A percentile compares a stretch with the other conserved stretches of the same genome.
These are phyloP conservation scores for Parastagonospora avenae DNA, from an alignment of 2,329 filamentous ascomycete genomes.

Conservation along the genomic window DNA sequence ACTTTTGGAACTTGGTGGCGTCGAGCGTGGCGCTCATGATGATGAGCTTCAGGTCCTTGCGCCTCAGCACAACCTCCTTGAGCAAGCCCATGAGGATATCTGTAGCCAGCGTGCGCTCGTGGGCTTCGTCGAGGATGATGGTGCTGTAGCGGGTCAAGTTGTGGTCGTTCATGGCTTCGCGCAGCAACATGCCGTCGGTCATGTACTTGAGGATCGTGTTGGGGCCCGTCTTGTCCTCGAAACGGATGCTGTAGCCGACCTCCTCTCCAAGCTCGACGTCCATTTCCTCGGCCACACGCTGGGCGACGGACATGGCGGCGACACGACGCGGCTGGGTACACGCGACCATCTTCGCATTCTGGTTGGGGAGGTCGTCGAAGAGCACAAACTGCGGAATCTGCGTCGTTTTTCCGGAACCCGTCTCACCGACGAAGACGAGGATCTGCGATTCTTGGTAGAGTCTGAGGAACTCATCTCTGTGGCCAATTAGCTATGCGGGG, in stretches of 20 bases:
- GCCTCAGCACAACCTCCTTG: slow-evolving; percentile 87
- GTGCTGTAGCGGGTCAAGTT: slow-evolving; percentile 89
- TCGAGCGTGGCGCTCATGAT: slow-evolving; percentile 96
- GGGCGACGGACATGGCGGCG: slow-evolving; percentile 95
- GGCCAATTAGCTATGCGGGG: no score
- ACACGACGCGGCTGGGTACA: slow-evolving; percentile 98
- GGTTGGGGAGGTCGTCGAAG: slow-evolving; percentile 91
- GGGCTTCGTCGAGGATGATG: slow-evolving; percentile 97
- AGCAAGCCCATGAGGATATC: slow-evolving; percentile 93
- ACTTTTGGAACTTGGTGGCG: slow-evolving; percentile 96
- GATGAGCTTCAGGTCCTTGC: slow-evolving; percentile 90
- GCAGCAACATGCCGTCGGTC: slow-evolving; percentile 97
- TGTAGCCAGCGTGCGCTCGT: slow-evolving; percentile 95
- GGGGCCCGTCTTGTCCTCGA: slow-evolving; percentile 89
- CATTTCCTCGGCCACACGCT: slow-evolving; percentile 95
- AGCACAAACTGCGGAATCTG: slow-evolving; percentile 99
- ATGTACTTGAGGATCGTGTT: slow-evolving; percentile 98
- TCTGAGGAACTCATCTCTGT: slow-evolving; percentile 85
- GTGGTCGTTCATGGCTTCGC: slow-evolving; percentile 91
- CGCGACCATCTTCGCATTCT: slow-evolving; percentile 85
- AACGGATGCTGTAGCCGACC: slow-evolving; percentile 96
- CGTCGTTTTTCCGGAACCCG: slow-evolving; percentile 98
- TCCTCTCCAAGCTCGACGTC: slow-evolving; percentile 89
- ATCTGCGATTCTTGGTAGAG: slow-evolving; percentile 95
- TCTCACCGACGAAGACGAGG: slow-evolving; percentile 97